phyloP scores from a whole-genome alignment of 2,329 filamentous ascomycete species.

The Blastomyces silverae region DNA sequence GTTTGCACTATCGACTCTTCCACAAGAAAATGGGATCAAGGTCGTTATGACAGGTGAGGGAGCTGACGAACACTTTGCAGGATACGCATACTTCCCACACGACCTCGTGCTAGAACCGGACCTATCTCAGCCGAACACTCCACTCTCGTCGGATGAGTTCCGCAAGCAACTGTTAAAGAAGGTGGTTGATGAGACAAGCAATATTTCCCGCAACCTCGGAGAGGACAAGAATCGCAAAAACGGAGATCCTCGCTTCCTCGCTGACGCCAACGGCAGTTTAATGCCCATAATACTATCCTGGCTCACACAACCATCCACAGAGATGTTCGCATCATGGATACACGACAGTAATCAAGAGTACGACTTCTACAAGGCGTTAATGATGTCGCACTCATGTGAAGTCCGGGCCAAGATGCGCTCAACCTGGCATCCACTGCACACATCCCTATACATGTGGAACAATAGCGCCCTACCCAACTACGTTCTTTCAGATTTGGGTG shows the following conservation, averaged over 20 bases:
- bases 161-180: slow-evolving; percentile 1
- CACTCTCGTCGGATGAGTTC: slow-evolving; percentile 19
- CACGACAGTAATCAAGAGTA: slow-evolving; percentile 24
- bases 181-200: background rate
- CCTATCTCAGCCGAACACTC: slow-evolving; percentile 29
- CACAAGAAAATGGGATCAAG: slow-evolving; percentile 45
- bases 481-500: slow-evolving; percentile 41
- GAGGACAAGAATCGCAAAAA: background rate
- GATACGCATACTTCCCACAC: slow-evolving; percentile 44
- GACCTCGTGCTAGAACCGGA: slow-evolving; percentile 49
- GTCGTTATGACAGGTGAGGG: slow-evolving; percentile 51
- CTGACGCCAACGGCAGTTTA: background rate
- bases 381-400: background rate
- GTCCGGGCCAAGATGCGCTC: slow-evolving; percentile 28
- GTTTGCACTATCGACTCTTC: slow-evolving; percentile 44
- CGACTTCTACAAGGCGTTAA: slow-evolving; percentile 18
- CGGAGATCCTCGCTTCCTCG: background rate
- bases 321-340: slow-evolving; percentile 34
- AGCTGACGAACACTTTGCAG: slow-evolving; percentile 50
- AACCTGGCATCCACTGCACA: slow-evolving; percentile 40
- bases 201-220: background rate
- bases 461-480: slow-evolving; percentile 36
- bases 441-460: slow-evolving; percentile 35
- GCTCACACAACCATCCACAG: background rate
- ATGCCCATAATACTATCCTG: background rate